Base-by-base conservation (phyloP, 2,329 filamentous ascomycete genomes). In the Neonectria faginata region DNA sequence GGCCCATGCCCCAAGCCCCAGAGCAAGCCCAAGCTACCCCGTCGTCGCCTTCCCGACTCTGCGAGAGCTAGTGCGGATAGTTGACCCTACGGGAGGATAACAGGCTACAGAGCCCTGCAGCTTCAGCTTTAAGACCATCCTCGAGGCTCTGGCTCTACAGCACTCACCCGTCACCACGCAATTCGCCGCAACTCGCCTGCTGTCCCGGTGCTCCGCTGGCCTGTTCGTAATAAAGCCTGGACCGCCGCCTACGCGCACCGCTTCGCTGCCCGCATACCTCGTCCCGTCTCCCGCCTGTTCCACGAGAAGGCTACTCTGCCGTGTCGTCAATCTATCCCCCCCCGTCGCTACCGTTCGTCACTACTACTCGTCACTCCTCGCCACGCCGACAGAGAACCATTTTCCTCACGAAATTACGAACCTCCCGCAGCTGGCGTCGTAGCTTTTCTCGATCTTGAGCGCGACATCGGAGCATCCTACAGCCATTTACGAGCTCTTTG, bases 61-160 rank as follows among this genome's bases (percentile, higher is more conserved):
- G 50, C 39, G n/a, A 51, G n/a, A 36, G 48, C 22, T 25, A 53
- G n/a, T 11, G 18, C 10, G 27, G 29, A 48, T 25, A 31, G 25
- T 50, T 20, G 48, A 51, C 27, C 47, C 45, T 27, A 33, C 45
- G 55, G 41, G 51, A 25, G 18, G 42, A 56, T 42, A 44, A 54
- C 54, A 58, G 54, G 48, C 60, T 62, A 62, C 67, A 65, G 57
- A 63, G 64, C 66, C 59, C 69, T 73, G 58, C 68, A 70, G 71
- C 70, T 73, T 42, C 70, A 71, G 61, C 66, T 72, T 70, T 70
- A 70, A 71, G 62, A 71, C 69, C 51, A 67, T 62, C 57, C 56
- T 55, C 36, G 36, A 39, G 36, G 33, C 33, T 36, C 33, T 36
- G 33, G 33, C 33, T 36, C 63, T 56, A 55, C 52, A 65, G 68